These are phyloP conservation scores for Mycena amicta DNA, from an alignment of 768 basidiomycete species.

Conservation along the genomic window DNA sequence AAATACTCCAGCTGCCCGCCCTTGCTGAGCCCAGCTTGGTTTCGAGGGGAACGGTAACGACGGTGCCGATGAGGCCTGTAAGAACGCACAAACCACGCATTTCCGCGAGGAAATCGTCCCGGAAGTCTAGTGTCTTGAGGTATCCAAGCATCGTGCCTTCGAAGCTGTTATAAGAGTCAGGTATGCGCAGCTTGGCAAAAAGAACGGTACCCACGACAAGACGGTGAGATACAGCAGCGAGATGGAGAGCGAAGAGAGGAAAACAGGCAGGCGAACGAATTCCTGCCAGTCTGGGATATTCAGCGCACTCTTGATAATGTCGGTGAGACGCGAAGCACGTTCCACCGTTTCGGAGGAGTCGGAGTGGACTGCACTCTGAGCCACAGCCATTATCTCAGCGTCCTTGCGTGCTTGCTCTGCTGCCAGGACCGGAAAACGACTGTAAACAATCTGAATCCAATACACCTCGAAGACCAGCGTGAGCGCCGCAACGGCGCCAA, in stretches of 20 bases:
- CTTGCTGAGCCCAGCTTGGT: conserved; percentile 45
- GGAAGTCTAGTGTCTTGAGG: conserved; percentile 47
- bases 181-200: background rate
- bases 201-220: conserved; percentile 31
- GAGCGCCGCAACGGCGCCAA: conserved; percentile 36
- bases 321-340: background rate
- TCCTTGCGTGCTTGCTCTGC: conserved; percentile 27
- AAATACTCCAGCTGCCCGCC: conserved; percentile 54
- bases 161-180: conserved; percentile 33
- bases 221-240: conserved; percentile 49
- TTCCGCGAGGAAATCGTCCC: conserved; percentile 50
- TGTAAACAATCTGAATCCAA: conserved; percentile 44
- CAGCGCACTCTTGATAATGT: conserved; percentile 5
- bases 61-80: conserved; percentile 49
- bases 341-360: background rate
- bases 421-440: conserved; percentile 36
- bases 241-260: conserved; percentile 44
- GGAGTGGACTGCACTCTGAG: background rate
- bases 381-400: conserved; percentile 8
- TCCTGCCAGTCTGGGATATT: conserved; percentile 37
- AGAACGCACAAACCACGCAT: conserved; percentile 50
- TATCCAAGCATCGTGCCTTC: conserved; percentile 57
- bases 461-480: conserved; percentile 46
- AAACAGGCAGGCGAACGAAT: conserved; percentile 40
- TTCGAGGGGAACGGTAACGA: conserved; percentile 44